These are phyloP conservation scores for Penicillium sp. DNA, from an alignment of 2,329 filamentous ascomycete species.

Conservation along the genomic window DNA sequence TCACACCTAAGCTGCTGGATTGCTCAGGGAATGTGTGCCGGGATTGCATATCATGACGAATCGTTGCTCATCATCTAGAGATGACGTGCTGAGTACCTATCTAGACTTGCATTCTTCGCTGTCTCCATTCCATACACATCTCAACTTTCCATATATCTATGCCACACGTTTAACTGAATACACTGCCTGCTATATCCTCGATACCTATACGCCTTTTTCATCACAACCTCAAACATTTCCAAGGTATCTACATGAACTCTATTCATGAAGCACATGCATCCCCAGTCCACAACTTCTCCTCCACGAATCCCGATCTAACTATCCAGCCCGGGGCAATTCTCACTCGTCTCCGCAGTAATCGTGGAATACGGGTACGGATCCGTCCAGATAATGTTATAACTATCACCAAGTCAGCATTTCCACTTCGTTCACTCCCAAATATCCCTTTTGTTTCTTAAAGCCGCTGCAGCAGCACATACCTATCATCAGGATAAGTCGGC, in stretches of 20 bases:
- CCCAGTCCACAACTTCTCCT: no score
- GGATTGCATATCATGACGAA: slow-evolving; percentile 8
- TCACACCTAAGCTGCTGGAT: not conserved
- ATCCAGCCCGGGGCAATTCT: slow-evolving; percentile 59
- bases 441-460: slow-evolving; percentile 20
- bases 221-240: no score
- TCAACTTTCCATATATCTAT: not conserved
- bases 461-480: slow-evolving; percentile 32
- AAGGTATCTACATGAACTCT: no score
- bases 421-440: not conserved
- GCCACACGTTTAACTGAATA: not conserved
- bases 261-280: no score
- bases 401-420: slow-evolving; percentile 7
- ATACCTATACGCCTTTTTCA: no score
- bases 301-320: slow-evolving; percentile 1
- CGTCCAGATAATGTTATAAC: slow-evolving; percentile 61
- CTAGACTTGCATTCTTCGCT: not conserved
- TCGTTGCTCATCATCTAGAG: not conserved
- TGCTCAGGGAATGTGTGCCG: not conserved
- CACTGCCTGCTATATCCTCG: not conserved
- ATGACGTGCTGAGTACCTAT: slow-evolving; percentile 5
- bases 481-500: slow-evolving; percentile 53
- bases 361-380: slow-evolving; percentile 53
- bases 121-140: not conserved
- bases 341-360: slow-evolving; percentile 51